Base-by-base conservation (phyloP, 2,329 filamentous ascomycete species). In the Colletotrichum simmondsii region DNA sequence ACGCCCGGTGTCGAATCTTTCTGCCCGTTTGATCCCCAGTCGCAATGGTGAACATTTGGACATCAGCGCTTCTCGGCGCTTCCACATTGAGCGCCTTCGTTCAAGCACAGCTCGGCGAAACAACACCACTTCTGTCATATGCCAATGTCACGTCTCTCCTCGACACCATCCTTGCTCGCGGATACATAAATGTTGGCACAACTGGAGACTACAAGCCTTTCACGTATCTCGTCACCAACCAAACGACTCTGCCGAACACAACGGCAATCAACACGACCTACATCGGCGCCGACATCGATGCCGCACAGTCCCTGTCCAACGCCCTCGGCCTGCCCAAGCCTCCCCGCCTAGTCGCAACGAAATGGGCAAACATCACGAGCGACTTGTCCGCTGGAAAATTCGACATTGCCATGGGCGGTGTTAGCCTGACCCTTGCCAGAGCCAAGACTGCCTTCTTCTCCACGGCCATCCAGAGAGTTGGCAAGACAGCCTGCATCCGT, bases 151-250 rank as follows among this genome's bases (percentile, higher is more conserved):
- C 69, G 3, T 74, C 72, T 2, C 7, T 72, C 12, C 69, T 74
- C n/a, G 72, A 74, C 56, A 65, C 52, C 0, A 65, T 74, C n/a
- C 28, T 72, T 1, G 54, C 64, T 24, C 72, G 72, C 26, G 72
- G 72, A 4, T 65, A 72, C 69, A 60, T 74, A 35, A 74, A 59
- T 1, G 72, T 74, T 22, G 72, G 72, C 12, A 74, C 72, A 1
- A 74, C 69, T 4, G 72, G 72, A 4, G 72, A 74, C 5, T 74
- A 74, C 30, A 74, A 74, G 57, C 72, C 72, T 26, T 74, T 74
- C 49, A 74, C 72, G 26, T 74, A 74, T 52, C 56, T 74, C 3
- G 56, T 74, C 1, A 65, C 60, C 5, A 72, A 74, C 60, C 42
- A 60, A 11, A 72, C 59, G 12, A 53, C 30, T 12, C 65, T 53